Evolutionary conservation across 2,329 filamentous ascomycete genomes (phyloP).

Genomic region (Fusarium sterilihyphosum): DNA sequence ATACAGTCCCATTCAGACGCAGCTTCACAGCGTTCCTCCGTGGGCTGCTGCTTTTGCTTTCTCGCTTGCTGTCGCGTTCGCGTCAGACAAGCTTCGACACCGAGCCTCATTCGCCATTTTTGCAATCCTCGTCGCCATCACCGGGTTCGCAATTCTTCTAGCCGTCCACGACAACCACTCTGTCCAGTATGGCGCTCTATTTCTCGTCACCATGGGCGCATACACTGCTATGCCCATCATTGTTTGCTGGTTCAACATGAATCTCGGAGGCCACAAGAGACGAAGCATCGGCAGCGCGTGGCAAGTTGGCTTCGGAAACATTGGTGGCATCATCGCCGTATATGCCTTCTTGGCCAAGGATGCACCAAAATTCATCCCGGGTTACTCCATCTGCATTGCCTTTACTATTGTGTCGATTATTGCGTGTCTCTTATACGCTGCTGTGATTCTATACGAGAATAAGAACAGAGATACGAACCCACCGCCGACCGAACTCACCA

Average conservation of each 20-base stretch:
- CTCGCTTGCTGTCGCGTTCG: constrained; percentile 76
- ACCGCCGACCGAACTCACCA: constrained; percentile 57
- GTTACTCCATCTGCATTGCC: constrained; percentile 80
- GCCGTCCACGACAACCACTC: constrained; percentile 72
- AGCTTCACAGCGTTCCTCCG: constrained; percentile 67
- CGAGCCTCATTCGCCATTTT: constrained; percentile 78
- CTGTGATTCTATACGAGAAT: constrained; percentile 69
- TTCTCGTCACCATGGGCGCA: constrained; percentile 80
- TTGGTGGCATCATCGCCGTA: constrained; percentile 81
- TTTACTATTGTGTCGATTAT: constrained; percentile 76
- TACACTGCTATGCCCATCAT: constrained; percentile 93
- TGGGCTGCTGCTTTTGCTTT: constrained; percentile 79
- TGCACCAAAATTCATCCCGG: constrained; percentile 73
- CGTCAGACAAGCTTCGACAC: constrained; percentile 77
- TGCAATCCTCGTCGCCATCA: constrained; percentile 74
- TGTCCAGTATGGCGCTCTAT: constrained; percentile 81
- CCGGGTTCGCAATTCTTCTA: constrained; percentile 80
- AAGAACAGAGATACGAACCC: constrained; percentile 63
- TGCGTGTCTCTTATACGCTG: constrained; percentile 68
- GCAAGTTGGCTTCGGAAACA: constrained; percentile 83
- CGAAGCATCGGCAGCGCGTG: constrained; percentile 77
- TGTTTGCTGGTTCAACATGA: constrained; percentile 86
- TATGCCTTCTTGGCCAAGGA: constrained; percentile 75
- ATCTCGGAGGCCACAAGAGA: constrained; percentile 77
- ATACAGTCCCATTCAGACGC: constrained; percentile 67